phyloP scores from a whole-genome alignment of 2,329 filamentous ascomycete species.

The Venturia asperata region DNA sequence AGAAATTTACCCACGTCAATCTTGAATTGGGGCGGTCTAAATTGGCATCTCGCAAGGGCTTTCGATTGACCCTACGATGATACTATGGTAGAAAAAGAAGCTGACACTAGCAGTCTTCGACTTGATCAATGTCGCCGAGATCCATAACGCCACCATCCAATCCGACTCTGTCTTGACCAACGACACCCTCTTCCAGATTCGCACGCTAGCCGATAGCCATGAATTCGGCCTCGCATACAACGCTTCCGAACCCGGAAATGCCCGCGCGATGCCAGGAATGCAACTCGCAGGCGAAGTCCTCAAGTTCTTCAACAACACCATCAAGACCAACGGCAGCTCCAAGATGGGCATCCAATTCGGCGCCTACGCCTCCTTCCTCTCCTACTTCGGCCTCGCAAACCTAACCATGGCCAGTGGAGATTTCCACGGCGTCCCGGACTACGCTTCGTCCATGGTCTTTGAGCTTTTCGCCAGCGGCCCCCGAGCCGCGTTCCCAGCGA shows the following conservation, averaged over 20 bases:
- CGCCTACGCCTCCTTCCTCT: slow-evolving; percentile 53
- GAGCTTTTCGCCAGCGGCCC: slow-evolving; percentile 56
- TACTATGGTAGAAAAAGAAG: neutral
- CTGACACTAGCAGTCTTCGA: slow-evolving; percentile 43
- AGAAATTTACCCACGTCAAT: too few relatives aligned
- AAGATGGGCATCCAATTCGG: slow-evolving; percentile 52
- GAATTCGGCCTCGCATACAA: slow-evolving; percentile 83
- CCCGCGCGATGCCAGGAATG: slow-evolving; percentile 42
- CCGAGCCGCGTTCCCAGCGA: slow-evolving; percentile 30
- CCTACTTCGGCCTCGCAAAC: slow-evolving; percentile 54
- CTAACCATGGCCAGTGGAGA: slow-evolving; percentile 45
- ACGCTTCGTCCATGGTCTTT: slow-evolving; percentile 73
- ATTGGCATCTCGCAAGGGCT: too few relatives aligned
- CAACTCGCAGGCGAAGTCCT: slow-evolving; percentile 43
- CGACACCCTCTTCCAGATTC: slow-evolving; percentile 54
- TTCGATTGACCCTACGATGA: too few relatives aligned
- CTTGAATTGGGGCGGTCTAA: too few relatives aligned
- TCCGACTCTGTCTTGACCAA: slow-evolving; percentile 53
- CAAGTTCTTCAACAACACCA: slow-evolving; percentile 38
- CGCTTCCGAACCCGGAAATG: slow-evolving; percentile 38
- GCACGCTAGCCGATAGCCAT: slow-evolving; percentile 67
- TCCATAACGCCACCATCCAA: slow-evolving; percentile 58
- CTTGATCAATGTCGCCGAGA: slow-evolving; percentile 54
- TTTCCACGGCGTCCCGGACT: slow-evolving; percentile 75
- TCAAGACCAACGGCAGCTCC: slow-evolving; percentile 31